Conservation (phyloP, 2,329 filamentous ascomycete species). For the Trichoderma sp. region DNA sequence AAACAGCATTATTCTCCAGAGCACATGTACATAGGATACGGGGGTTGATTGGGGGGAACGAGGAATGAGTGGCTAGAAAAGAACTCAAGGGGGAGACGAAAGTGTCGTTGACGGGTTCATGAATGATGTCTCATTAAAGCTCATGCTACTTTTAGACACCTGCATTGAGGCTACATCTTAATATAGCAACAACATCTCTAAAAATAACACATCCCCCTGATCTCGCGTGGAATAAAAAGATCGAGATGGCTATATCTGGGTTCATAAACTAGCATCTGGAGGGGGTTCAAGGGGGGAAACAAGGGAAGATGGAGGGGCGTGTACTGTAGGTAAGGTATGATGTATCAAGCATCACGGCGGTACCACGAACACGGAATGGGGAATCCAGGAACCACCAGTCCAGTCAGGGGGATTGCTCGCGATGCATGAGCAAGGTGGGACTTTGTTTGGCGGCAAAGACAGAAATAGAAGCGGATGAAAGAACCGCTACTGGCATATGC, state of each 20-base stretch:
- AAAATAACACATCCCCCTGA: slow-evolving; percentile 17
- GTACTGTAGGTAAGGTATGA: background rate
- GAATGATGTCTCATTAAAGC: slow-evolving; percentile 19
- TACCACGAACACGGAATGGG: slow-evolving; percentile 8
- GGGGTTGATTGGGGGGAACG: background rate
- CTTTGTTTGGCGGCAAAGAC: background rate
- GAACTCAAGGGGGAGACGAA: background rate
- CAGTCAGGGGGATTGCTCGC: background rate
- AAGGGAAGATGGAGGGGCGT: slow-evolving; percentile 3
- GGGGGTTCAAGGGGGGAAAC: background rate
- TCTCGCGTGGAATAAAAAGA: slow-evolving; percentile 16
- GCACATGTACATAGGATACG: background rate
- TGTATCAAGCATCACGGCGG: slow-evolving; percentile 1
- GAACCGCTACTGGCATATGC: background rate
- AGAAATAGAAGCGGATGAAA: slow-evolving; percentile 12
- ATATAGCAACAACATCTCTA: slow-evolving; percentile 19
- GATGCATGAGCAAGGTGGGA: slow-evolving; percentile 3
- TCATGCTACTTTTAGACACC: slow-evolving; percentile 10
- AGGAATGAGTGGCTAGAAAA: background rate
- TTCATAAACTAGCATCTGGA: slow-evolving; percentile 13
- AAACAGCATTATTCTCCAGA: background rate
- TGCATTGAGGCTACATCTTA: slow-evolving; percentile 20
- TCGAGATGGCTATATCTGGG: slow-evolving; percentile 16
- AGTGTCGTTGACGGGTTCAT: background rate
- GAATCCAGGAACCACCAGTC: slow-evolving; percentile 17